Base-by-base conservation (phyloP, 345 rosid genomes). In the Eucalyptus erythrocorys region DNA sequence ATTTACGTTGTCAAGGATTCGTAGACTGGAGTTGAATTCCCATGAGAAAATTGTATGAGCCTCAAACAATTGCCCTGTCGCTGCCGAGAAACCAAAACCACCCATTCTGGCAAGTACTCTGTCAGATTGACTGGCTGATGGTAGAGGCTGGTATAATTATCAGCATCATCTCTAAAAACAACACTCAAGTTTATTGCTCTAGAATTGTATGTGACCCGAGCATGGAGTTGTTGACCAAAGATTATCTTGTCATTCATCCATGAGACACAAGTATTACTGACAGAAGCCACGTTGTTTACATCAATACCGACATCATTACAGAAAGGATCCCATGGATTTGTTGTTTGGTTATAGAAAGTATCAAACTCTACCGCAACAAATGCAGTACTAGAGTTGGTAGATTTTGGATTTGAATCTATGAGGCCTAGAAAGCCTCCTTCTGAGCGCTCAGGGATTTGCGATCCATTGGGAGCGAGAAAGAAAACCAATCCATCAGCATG, bases 401-500 rank as follows among this genome's bases (percentile, higher is more conserved):
- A 6, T 3, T 50, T 50, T 17, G 26, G 7, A 59, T 27, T 0
- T 1, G 13, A 59, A 59, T 13, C 21, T 76, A 2, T 3, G 26
- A 55, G 26, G 59, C 59, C 59, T 55, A 55, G 68, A 61, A 6
- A 3, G 16, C 34, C 0, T 61, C 34, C 68, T 0, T 0, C 1
- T 30, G 68, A 61, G 68, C 2, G 0, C 3, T 34, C 50, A 32
- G 86, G 48, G 24, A 90, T n/a, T 8, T 27, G 27, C 5, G 86
- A 88, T 21, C 85, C 87, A 19, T 11, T 49, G 3, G 89, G 87
- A 26, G 88, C 90, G 2, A 90, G 85, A 82, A 90, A 88, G 64
- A 90, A 90, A 9, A 49, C 87, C 7, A 90, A 5, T 19, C 91
- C 91, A 45, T 88, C 91, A 6, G 88, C 88, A 43, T 48, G 34